phyloP scores from a whole-genome alignment of 495 filamentous ascomycete genomes.

The Penicillium atrosanguineum region DNA sequence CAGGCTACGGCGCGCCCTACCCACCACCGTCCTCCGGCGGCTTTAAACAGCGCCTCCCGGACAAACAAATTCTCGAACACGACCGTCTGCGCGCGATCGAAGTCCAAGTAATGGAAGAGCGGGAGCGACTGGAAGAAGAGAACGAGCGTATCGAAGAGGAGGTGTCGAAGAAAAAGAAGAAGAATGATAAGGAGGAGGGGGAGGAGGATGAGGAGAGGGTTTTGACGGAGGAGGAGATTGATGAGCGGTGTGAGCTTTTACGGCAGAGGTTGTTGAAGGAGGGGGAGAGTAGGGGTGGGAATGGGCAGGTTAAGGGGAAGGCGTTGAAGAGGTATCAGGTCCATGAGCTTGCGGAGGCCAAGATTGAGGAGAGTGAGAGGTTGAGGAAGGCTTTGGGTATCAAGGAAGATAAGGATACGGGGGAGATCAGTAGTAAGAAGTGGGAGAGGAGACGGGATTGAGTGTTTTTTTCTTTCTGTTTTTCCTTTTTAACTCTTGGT shows the following conservation, averaged over 20 bases:
- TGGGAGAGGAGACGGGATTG: slow-evolving; percentile 33
- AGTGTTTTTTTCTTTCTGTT: neutral
- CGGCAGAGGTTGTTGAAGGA: slow-evolving; percentile 29
- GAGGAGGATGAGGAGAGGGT: slow-evolving; percentile 60
- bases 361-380: slow-evolving; percentile 92
- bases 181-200: slow-evolving; percentile 6
- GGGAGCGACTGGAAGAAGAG: slow-evolving; percentile 87
- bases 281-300: slow-evolving; percentile 1
- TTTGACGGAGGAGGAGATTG: slow-evolving; percentile 38
- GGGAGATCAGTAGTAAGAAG: slow-evolving; percentile 60
- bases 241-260: slow-evolving; percentile 34
- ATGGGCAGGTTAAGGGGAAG: slow-evolving; percentile 30
- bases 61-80: slow-evolving; percentile 90
- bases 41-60: slow-evolving; percentile 83
- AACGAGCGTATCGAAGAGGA: slow-evolving; percentile 47
- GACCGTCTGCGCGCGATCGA: slow-evolving; percentile 86
- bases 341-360: slow-evolving; percentile 92
- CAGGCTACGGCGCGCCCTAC: slow-evolving; percentile 52
- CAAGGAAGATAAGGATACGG: slow-evolving; percentile 82
- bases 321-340: slow-evolving; percentile 87
- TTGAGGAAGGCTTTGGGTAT: slow-evolving; percentile 87
- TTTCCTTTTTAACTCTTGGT: neutral
- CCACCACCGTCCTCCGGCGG: slow-evolving; percentile 39
- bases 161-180: neutral
- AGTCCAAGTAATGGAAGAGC: slow-evolving; percentile 85